phyloP scores from a whole-genome alignment of 2,329 filamentous ascomycete genomes.

The Escovopsis sp. region DNA sequence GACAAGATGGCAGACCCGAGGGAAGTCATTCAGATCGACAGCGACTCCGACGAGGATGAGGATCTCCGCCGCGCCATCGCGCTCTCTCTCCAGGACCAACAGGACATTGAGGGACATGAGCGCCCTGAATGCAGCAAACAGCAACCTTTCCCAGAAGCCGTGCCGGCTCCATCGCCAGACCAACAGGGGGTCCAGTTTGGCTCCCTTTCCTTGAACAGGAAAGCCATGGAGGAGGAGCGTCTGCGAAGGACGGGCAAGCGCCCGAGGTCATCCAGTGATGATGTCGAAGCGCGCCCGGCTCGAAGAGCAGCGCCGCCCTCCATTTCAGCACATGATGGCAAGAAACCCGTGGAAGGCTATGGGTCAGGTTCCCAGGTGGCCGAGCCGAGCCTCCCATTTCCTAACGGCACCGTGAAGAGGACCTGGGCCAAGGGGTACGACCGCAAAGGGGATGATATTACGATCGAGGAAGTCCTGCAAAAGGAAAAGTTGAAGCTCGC shows the following conservation, averaged over 20 bases:
- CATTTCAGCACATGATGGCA: background rate
- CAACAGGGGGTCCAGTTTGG: slow-evolving; percentile 14
- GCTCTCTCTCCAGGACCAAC: slow-evolving; percentile 32
- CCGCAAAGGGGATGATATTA: slow-evolving; percentile 58
- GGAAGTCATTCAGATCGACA: slow-evolving; percentile 11
- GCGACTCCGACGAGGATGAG: slow-evolving; percentile 37
- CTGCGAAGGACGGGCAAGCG: slow-evolving; percentile 53
- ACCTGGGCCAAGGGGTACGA: slow-evolving; percentile 58
- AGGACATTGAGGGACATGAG: background rate
- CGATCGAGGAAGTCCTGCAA: slow-evolving; percentile 75
- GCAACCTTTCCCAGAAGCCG: background rate
- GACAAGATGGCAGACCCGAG: background rate
- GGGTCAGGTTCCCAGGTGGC: background rate
- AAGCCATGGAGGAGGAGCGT: slow-evolving; percentile 74
- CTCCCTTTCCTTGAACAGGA: slow-evolving; percentile 51
- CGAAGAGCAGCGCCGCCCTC: slow-evolving; percentile 8
- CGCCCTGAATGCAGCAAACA: background rate
- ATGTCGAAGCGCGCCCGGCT: slow-evolving; percentile 16
- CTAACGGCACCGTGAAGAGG: slow-evolving; percentile 57
- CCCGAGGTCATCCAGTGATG: slow-evolving; percentile 12
- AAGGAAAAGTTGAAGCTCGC: slow-evolving; percentile 57
- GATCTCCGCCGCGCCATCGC: slow-evolving; percentile 47
- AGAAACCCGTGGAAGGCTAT: background rate
- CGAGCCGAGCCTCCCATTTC: slow-evolving; percentile 24
- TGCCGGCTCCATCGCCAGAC: background rate